Conservation (phyloP, 805 yeast genomes). For the Cyberlindnera mycetangii region DNA sequence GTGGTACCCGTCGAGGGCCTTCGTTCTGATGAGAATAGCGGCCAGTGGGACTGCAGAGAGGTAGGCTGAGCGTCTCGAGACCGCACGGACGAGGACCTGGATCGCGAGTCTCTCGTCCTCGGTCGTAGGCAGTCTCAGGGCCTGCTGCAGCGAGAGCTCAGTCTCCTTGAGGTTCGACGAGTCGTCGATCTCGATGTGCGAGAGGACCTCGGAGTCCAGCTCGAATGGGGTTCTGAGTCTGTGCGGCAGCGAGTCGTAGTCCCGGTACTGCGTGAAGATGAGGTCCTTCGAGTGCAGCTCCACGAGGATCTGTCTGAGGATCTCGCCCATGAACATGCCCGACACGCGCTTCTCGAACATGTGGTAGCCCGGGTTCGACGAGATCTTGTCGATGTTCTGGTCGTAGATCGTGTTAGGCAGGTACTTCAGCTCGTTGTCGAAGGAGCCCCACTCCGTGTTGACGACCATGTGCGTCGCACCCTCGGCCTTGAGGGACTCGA, state of each 20-base stretch:
- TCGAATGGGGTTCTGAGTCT: slow-evolving; percentile 74
- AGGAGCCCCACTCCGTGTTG: slow-evolving; percentile 98
- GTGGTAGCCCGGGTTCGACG: slow-evolving; percentile 84
- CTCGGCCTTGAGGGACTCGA: slow-evolving; percentile 34
- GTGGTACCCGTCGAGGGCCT: slow-evolving; percentile 58
- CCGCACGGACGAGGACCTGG: slow-evolving; percentile 70
- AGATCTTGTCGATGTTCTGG: slow-evolving; percentile 59
- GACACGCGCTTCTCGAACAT: slow-evolving; percentile 89
- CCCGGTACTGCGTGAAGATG: slow-evolving; percentile 53
- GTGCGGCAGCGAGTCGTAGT: slow-evolving; percentile 44
- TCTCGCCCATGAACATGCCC: slow-evolving; percentile 92
- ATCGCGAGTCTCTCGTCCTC: slow-evolving; percentile 70
- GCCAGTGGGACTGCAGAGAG: slow-evolving; percentile 88
- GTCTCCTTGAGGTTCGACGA: slow-evolving; percentile 70
- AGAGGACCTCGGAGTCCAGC: slow-evolving; percentile 78
- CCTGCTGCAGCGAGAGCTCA: slow-evolving; percentile 61
- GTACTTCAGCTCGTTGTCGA: slow-evolving; percentile 74
- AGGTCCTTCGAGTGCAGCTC: slow-evolving; percentile 62
- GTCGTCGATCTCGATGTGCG: slow-evolving; percentile 82
- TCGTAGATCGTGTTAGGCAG: slow-evolving; percentile 83
- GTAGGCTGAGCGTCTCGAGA: slow-evolving; percentile 86
- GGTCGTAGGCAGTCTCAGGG: slow-evolving; percentile 67
- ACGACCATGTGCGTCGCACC: slow-evolving; percentile 75
- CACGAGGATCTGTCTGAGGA: slow-evolving; percentile 68
- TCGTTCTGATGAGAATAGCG: slow-evolving; percentile 67